phyloP scores from a whole-genome alignment of 2,329 filamentous ascomycete species.

The Spiromastix sp. region DNA sequence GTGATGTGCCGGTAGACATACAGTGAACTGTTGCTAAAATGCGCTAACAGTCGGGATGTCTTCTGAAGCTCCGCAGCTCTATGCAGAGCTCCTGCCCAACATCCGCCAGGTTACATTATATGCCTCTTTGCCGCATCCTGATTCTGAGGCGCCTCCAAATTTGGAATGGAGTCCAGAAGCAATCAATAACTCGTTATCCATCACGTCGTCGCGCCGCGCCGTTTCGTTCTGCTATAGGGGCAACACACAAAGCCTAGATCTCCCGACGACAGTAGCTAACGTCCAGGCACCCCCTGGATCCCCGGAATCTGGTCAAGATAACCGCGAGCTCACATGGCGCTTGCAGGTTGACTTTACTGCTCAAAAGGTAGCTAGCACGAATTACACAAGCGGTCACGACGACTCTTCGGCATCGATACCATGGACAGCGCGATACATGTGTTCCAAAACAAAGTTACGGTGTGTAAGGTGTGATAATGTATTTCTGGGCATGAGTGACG shows the following conservation, averaged over 20 bases:
- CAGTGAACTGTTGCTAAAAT: too few species aligned
- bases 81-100: slow-evolving; percentile 51
- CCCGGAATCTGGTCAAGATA: not conserved
- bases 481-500: slow-evolving; percentile 17
- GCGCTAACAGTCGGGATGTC: slow-evolving; percentile 4
- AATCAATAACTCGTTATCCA: not conserved
- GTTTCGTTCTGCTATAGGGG: slow-evolving; percentile 22
- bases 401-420: slow-evolving; percentile 24
- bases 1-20: too few species aligned
- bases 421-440: slow-evolving; percentile 31
- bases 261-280: slow-evolving; percentile 33
- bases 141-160: not conserved
- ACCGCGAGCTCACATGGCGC: slow-evolving; percentile 36
- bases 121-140: slow-evolving; percentile 33
- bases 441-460: slow-evolving; percentile 19
- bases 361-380: slow-evolving; percentile 1
- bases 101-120: slow-evolving; percentile 51
- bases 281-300: slow-evolving; percentile 16
- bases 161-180: not conserved
- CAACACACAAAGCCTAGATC: slow-evolving; percentile 32
- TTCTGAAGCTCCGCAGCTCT: slow-evolving; percentile 30
- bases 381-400: slow-evolving; percentile 11
- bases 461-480: slow-evolving; percentile 28
- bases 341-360: slow-evolving; percentile 38
- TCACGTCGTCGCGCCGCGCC: slow-evolving; percentile 19